These are phyloP conservation scores for Wickerhamiella kazuoi DNA, from an alignment of 805 yeast genomes.

Conservation along the genomic window DNA sequence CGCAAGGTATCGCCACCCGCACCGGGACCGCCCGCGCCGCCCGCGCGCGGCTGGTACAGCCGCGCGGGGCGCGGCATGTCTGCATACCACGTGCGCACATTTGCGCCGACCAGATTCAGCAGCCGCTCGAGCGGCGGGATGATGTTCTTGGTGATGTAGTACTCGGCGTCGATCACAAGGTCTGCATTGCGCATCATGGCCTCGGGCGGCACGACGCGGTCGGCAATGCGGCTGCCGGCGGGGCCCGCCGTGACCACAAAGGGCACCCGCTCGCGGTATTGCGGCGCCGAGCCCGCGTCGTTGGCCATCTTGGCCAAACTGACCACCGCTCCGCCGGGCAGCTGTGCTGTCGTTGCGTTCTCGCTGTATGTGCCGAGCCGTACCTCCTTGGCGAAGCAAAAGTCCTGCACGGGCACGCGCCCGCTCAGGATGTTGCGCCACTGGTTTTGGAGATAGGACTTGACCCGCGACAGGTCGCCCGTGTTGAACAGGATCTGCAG, in stretches of 20 bases:
- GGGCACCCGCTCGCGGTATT: slow-evolving; percentile 74
- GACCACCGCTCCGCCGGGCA: slow-evolving; percentile 86
- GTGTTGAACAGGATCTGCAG: slow-evolving; percentile 56
- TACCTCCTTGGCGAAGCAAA: slow-evolving; percentile 84
- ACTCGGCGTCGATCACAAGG: slow-evolving; percentile 49
- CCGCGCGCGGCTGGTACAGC: neutral
- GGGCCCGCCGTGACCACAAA: slow-evolving; percentile 57
- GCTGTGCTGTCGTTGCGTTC: slow-evolving; percentile 27
- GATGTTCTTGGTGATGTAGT: slow-evolving; percentile 66
- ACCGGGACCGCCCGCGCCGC: too few relatives aligned
- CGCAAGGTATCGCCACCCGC: neutral
- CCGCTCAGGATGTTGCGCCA: slow-evolving; percentile 50
- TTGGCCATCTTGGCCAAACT: slow-evolving; percentile 42
- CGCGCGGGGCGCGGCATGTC: slow-evolving; percentile 34
- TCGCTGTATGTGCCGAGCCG: slow-evolving; percentile 57
- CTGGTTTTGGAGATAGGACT: slow-evolving; percentile 43
- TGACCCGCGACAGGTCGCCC: slow-evolving; percentile 50
- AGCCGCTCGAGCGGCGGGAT: slow-evolving; percentile 82
- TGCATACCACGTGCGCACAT: slow-evolving; percentile 56
- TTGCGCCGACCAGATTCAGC: slow-evolving; percentile 68
- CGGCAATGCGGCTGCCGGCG: slow-evolving; percentile 41
- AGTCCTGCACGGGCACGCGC: slow-evolving; percentile 55
- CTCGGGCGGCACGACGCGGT: slow-evolving; percentile 64
- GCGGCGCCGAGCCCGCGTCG: slow-evolving; percentile 68
- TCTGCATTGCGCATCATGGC: slow-evolving; percentile 35